Conservation (phyloP, 2,329 filamentous ascomycete genomes). For the Fusarium illudens region DNA sequence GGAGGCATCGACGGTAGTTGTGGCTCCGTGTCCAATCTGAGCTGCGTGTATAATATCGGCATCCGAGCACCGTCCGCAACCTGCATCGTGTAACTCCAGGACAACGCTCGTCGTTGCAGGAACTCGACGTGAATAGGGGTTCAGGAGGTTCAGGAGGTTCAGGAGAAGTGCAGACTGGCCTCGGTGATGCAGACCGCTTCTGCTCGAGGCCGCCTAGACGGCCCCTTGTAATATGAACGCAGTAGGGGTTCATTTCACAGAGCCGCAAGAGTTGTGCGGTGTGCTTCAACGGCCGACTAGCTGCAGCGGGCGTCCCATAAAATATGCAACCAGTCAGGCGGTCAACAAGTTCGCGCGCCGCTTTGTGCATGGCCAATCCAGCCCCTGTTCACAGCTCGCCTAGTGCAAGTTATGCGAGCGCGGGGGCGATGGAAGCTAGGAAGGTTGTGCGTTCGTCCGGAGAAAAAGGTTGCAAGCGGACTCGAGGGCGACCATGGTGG, state of each 20-base stretch:
- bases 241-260: conserved; percentile 42
- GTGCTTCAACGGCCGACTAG: conserved; percentile 41
- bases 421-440: conserved; percentile 20
- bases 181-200: conserved; percentile 22
- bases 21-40: conserved; percentile 8
- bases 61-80: conserved; percentile 8
- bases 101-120: conserved; percentile 9
- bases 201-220: conserved; percentile 29
- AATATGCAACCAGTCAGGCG: conserved; percentile 45
- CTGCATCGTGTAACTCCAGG: conserved; percentile 22
- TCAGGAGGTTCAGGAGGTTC: conserved; percentile 33
- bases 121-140: conserved; percentile 27
- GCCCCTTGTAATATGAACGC: conserved; percentile 37
- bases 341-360: conserved; percentile 39
- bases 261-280: conserved; percentile 42
- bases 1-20: conserved; percentile 8
- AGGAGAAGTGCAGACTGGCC: conserved; percentile 15
- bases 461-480: background rate
- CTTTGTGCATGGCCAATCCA: conserved; percentile 31
- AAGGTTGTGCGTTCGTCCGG: conserved; percentile 17
- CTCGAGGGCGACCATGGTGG: conserved; percentile 3
- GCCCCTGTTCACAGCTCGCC: conserved; percentile 32
- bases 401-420: conserved; percentile 37
- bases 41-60: conserved; percentile 1
- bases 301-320: conserved; percentile 44